Percentiles rank a stretch among this genome's conserved stretches.
These are phyloP conservation scores for Kurtzmaniella cleridarum DNA, from an alignment of 805 yeast genomes.

Conservation along the genomic window DNA sequence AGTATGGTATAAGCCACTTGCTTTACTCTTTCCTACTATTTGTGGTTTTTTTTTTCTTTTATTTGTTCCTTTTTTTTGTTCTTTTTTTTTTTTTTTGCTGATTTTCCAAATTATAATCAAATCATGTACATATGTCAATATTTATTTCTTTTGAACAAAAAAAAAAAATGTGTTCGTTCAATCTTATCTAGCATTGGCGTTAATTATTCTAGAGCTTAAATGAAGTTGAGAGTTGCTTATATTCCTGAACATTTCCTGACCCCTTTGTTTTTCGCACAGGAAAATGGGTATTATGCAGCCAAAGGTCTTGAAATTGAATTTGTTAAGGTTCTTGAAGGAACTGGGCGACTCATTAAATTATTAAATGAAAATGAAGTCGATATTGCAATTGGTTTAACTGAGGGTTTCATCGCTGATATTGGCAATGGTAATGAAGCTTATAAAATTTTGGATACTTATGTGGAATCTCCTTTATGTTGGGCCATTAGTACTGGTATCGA, in stretches of 20 bases:
- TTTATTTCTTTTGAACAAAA: slow-evolving; percentile 2
- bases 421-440: slow-evolving; percentile 65
- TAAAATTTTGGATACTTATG: slow-evolving; percentile 75
- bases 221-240: slow-evolving; percentile 58
- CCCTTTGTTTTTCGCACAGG: slow-evolving; percentile 68
- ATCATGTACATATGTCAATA: too few relatives aligned
- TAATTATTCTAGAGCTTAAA: not conserved
- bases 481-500: slow-evolving; percentile 73
- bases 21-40: too few relatives aligned
- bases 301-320: slow-evolving; percentile 53
- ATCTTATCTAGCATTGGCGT: too few relatives aligned
- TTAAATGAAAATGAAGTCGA: slow-evolving; percentile 62
- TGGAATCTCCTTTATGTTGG: slow-evolving; percentile 85
- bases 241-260: slow-evolving; percentile 92
- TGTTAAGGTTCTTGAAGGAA: slow-evolving; percentile 75
- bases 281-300: slow-evolving; percentile 49
- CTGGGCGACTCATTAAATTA: slow-evolving; percentile 79
- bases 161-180: not conserved
- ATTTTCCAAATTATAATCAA: too few relatives aligned
- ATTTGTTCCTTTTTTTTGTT: too few relatives aligned
- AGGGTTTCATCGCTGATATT: slow-evolving; percentile 81
- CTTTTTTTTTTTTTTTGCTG: too few relatives aligned
- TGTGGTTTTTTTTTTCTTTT: too few relatives aligned
- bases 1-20: too few relatives aligned
- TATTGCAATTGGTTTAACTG: slow-evolving; percentile 84